These are phyloP conservation scores for Candida multigemmis DNA, from an alignment of 805 yeast species.

Conservation along the genomic window DNA sequence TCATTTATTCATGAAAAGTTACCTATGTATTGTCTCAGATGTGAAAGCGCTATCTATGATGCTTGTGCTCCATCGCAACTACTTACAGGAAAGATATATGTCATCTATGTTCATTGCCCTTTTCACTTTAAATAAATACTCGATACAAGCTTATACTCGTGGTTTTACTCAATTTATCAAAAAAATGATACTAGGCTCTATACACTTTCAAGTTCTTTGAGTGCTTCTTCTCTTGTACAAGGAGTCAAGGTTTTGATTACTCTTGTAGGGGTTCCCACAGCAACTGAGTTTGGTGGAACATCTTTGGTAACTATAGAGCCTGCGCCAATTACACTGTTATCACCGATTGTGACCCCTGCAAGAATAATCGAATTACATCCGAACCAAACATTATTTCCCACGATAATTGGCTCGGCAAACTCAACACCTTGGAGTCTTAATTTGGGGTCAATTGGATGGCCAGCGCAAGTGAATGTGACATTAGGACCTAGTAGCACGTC, in stretches of 20 bases:
- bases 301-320: constrained; percentile 56
- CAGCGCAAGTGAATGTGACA: constrained; percentile 49
- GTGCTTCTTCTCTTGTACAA: constrained; percentile 8
- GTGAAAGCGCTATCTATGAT: too few species aligned
- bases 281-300: constrained; percentile 46
- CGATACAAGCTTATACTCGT: too few species aligned
- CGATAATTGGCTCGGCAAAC: constrained; percentile 44
- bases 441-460: constrained; percentile 50
- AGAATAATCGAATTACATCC: constrained; percentile 46
- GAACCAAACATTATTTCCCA: constrained; percentile 64
- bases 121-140: too few species aligned
- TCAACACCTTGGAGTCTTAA: constrained; percentile 38
- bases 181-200: too few species aligned
- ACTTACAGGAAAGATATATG: too few species aligned
- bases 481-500: constrained; percentile 56
- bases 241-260: constrained; percentile 25
- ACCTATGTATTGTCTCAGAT: too few species aligned
- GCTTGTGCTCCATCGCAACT: too few species aligned
- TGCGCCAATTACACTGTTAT: constrained; percentile 55
- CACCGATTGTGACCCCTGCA: constrained; percentile 63
- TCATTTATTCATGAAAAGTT: too few species aligned
- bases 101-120: too few species aligned
- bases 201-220: too few species aligned
- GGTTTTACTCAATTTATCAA: too few species aligned
- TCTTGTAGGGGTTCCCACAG: constrained; percentile 57